phyloP scores from a whole-genome alignment of 2,329 filamentous ascomycete species.

The Chalaropsis ovoidea region DNA sequence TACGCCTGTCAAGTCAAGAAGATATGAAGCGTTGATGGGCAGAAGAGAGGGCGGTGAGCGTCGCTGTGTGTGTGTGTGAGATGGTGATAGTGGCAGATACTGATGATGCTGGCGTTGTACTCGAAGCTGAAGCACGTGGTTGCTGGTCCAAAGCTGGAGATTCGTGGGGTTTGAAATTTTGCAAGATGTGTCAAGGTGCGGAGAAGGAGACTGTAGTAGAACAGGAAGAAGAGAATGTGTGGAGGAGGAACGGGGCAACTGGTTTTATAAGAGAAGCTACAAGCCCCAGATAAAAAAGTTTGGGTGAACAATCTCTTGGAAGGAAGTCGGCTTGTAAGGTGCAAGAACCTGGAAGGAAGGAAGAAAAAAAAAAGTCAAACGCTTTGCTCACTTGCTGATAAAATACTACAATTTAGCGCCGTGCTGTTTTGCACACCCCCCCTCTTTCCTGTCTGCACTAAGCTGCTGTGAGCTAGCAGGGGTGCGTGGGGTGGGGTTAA shows the following conservation, averaged over 20 bases:
- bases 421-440: neutral
- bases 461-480: neutral
- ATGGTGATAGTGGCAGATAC: neutral
- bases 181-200: neutral
- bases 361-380: neutral
- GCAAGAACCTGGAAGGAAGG: neutral
- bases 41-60: neutral
- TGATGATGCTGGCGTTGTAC: neutral
- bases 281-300: constrained; percentile 13
- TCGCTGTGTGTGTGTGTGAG: no score
- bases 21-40: neutral
- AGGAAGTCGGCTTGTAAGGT: constrained; percentile 12
- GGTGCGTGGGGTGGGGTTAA: neutral
- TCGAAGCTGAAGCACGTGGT: no score
- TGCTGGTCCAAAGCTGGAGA: neutral
- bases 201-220: neutral
- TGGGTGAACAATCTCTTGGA: constrained; percentile 7
- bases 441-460: neutral
- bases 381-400: neutral
- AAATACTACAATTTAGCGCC: neutral
- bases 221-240: constrained; percentile 6
- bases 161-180: neutral
- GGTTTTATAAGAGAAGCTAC: constrained; percentile 11
- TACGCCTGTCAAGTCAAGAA: neutral
- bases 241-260: constrained; percentile 15